Conservation (phyloP, 345 rosid genomes). For the Boechera stricta region DNA sequence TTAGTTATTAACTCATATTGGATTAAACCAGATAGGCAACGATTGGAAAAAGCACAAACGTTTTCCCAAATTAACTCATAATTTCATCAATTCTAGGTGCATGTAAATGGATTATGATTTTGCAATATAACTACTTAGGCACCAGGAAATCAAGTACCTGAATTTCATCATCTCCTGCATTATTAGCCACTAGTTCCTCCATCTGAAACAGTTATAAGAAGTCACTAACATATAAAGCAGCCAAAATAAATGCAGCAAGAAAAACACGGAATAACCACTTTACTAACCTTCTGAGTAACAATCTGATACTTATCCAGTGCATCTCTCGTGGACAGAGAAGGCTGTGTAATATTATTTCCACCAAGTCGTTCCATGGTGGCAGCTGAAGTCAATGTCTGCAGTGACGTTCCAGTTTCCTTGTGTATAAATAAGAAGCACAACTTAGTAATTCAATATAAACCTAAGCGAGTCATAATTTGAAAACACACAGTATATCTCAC, state of each 20-base stretch:
- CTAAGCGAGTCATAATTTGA: constrained; percentile 24
- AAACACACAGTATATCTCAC: constrained; percentile 44
- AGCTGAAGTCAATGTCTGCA: constrained; percentile 59
- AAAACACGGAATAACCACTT: neutral
- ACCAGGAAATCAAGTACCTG: constrained; percentile 62
- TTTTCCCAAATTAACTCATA: neutral
- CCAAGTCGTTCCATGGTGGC: constrained; percentile 66
- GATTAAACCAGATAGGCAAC: constrained; percentile 20
- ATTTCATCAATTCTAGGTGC: constrained; percentile 3
- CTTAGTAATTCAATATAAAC: constrained; percentile 26
- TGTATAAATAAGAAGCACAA: constrained; percentile 16
- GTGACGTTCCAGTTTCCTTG: constrained; percentile 58
- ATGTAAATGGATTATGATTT: constrained; percentile 4
- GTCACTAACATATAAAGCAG: constrained; percentile 34
- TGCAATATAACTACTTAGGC: constrained; percentile 6
- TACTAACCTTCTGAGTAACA: constrained; percentile 78
- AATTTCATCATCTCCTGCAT: constrained; percentile 77
- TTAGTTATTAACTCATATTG: constrained; percentile 11
- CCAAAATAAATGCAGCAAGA: neutral
- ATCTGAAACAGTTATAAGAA: constrained; percentile 57
- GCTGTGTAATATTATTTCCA: constrained; percentile 64
- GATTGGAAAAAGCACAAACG: constrained; percentile 5
- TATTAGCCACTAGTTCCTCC: constrained; percentile 75
- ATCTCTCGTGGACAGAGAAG: constrained; percentile 81
- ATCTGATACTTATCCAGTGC: constrained; percentile 90